Base-by-base conservation (phyloP, 2,329 filamentous ascomycete species). In the Madurella mycetomatis region DNA sequence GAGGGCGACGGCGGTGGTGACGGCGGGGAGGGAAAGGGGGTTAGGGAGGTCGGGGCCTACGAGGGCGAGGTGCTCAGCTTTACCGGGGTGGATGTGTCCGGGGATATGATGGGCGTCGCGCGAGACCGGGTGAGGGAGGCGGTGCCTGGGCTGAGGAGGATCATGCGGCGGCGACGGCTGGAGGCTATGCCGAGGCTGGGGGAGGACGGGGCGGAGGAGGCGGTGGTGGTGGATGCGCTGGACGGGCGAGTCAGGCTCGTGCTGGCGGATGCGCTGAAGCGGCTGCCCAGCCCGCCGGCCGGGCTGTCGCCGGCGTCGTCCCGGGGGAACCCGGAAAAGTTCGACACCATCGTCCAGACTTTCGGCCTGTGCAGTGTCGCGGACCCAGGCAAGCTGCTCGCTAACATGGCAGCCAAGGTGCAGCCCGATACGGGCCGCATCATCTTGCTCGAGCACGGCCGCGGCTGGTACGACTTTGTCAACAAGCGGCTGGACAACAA, bases 321-420 rank as follows among this genome's bases (percentile, higher is more conserved):
- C 15, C 19, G 41, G 5, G 46, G 30, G 11, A 43, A 44, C 32
- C 44, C 31, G 15, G 41, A 46, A 5, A 75, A 75, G 58, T 86
- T 85, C 69, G 83, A 86, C 69, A 85, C 82, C 1, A 70, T 86
- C 39, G 65, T 86, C 31, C 82, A 86, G 64, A 84, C 82, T 0
- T 86, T 86, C 69, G 83, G 82, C 4, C 74, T 86, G 25, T 86
- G 83, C 69, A 83, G 79, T 62, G 82, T 85, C 2, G 72, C 73
- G 4, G 77, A 84, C 63, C 83, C 83, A 1, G 73, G 77, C 9
- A 66, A 65, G 30, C 72, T 86, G 17, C 66, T 86, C 17, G 66
- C 70, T 49, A 79, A 80, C 65, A 72, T 86, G 64, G 81, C 81
- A 1, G 66, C 71, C 9, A 70, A 68, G 15, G 67, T 85, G 1